Conservation (phyloP, 1,284 basidiomycete genomes). For the Ustilago crameri region DNA sequence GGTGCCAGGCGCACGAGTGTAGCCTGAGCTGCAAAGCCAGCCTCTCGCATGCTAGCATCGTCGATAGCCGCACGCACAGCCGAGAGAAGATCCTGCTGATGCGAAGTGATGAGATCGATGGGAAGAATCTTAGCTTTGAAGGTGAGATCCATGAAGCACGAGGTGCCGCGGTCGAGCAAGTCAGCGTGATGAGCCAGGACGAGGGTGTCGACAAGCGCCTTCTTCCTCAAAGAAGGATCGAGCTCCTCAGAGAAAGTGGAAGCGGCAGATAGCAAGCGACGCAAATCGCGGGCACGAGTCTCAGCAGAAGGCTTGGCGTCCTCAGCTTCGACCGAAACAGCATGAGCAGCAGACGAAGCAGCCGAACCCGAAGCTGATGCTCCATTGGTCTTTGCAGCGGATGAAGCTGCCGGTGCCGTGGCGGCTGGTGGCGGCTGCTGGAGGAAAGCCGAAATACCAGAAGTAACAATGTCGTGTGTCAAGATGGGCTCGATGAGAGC, state of each 20-base stretch:
- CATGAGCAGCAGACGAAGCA: constrained; percentile 10
- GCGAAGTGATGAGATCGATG: constrained; percentile 50
- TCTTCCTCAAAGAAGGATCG: constrained; percentile 25
- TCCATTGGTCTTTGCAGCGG: constrained; percentile 21
- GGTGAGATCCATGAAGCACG: constrained; percentile 62
- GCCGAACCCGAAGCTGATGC: constrained; percentile 12
- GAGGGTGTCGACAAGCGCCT: constrained; percentile 59
- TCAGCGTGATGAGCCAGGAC: constrained; percentile 60
- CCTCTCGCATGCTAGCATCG: constrained; percentile 38
- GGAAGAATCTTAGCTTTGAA: constrained; percentile 57
- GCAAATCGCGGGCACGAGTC: constrained; percentile 43
- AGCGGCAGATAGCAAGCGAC: constrained; percentile 48
- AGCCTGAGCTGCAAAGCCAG: constrained; percentile 56
- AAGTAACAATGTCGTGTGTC: constrained; percentile 38
- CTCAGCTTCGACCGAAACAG: constrained; percentile 29
- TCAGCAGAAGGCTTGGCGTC: constrained; percentile 42
- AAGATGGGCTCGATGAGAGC: constrained; percentile 34
- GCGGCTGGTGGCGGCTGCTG: constrained; percentile 17
- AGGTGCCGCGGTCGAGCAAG: constrained; percentile 50
- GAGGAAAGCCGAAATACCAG: constrained; percentile 42
- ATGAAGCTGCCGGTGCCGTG: constrained; percentile 6
- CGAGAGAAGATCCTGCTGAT: constrained; percentile 46
- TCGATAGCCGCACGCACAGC: constrained; percentile 40
- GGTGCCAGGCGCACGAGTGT: constrained; percentile 61
- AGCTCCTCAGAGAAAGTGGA: constrained; percentile 40